A percentile compares a stretch with the other conserved stretches of the same genome.
phyloP scores from a whole-genome alignment of 352 stramenopile species.

The Globisporangium viniferum region DNA sequence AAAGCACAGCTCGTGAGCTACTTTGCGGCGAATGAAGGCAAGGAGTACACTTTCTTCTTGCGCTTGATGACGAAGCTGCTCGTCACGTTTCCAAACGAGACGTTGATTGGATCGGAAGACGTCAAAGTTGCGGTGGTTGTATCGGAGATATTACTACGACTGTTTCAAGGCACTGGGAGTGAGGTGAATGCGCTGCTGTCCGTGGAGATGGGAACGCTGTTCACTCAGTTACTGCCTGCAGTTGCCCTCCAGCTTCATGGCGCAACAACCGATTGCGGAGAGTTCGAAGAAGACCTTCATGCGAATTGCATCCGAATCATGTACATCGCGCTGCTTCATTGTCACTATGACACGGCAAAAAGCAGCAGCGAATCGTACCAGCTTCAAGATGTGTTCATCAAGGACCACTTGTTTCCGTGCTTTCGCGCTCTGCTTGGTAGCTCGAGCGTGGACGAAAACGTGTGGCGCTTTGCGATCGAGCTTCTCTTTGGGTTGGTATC shows the following conservation, averaged over 20 bases:
- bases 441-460: conserved; percentile 29
- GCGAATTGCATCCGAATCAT: conserved; percentile 53
- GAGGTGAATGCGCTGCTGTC: conserved; percentile 40
- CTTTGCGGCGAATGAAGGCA: conserved; percentile 54
- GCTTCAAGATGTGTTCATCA: conserved; percentile 35
- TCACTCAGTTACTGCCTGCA: conserved; percentile 48
- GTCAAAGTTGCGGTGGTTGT: conserved; percentile 35
- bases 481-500: conserved; percentile 46
- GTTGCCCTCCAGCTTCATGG: conserved; percentile 30
- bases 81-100: conserved; percentile 42
- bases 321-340: conserved; percentile 48
- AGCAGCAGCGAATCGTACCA: conserved; percentile 18
- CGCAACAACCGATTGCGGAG: not conserved
- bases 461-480: conserved; percentile 49
- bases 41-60: conserved; percentile 69
- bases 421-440: conserved; percentile 25
- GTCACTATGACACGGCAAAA: conserved; percentile 25
- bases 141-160: conserved; percentile 34
- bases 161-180: conserved; percentile 40
- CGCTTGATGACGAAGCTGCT: conserved; percentile 65
- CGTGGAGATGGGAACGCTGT: conserved; percentile 42
- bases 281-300: conserved; percentile 22
- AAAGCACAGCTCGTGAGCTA: conserved; percentile 48
- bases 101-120: conserved; percentile 21
- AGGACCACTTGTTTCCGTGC: conserved; percentile 41